Percentiles rank a stretch among this genome's conserved stretches.
Conservation (phyloP, 1,284 basidiomycete species). For the Moniliella sp. region DNA sequence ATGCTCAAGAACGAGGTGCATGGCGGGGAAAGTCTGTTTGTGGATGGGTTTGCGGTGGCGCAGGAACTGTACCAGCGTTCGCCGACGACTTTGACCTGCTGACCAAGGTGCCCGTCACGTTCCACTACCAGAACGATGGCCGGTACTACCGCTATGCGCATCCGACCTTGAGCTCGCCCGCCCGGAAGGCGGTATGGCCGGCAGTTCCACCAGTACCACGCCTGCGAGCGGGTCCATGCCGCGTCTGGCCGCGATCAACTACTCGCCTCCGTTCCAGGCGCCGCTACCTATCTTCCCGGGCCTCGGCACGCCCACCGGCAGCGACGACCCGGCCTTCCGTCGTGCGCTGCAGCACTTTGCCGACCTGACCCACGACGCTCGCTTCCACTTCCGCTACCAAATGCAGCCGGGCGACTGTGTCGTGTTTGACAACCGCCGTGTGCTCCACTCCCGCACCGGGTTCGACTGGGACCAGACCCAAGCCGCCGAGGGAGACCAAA, state of each 20-base stretch:
- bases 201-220: no score
- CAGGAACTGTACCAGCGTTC: conserved; percentile 40
- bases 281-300: conserved; percentile 36
- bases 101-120: conserved; percentile 45
- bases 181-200: conserved; percentile 4
- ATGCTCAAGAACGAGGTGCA: conserved; percentile 49
- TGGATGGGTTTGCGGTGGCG: conserved; percentile 57
- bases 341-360: conserved; percentile 48
- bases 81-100: conserved; percentile 46
- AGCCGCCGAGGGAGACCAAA: conserved; percentile 34
- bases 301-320: conserved; percentile 2
- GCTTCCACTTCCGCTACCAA: conserved; percentile 44
- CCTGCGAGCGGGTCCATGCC: no score
- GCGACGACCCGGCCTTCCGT: conserved; percentile 12
- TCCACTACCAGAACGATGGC: conserved; percentile 75
- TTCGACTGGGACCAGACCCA: conserved; percentile 42
- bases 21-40: conserved; percentile 71
- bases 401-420: conserved; percentile 66
- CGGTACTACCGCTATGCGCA: conserved; percentile 63
- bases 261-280: conserved; percentile 85
- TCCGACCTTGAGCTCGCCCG: conserved; percentile 50
- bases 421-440: conserved; percentile 77
- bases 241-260: conserved; percentile 45
- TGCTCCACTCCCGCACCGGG: conserved; percentile 64
- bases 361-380: conserved; percentile 41